Base-by-base conservation (phyloP, 805 yeast species). In the Myxozyma nipponensis region DNA sequence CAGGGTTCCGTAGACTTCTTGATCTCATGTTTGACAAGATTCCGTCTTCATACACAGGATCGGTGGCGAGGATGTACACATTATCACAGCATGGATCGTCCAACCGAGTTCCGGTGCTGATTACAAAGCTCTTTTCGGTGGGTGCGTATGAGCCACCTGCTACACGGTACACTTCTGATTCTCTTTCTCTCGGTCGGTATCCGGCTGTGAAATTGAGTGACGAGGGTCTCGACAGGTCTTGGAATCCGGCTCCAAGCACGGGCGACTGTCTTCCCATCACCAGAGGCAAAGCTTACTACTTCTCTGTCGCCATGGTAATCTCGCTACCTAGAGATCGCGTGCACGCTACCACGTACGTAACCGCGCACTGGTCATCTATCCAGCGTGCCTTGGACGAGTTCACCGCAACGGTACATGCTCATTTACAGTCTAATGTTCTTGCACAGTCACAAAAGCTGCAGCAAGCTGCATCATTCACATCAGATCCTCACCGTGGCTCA, bases 381-480 rank as follows among this genome's bases (percentile, higher is more conserved):
- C n/a, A 13, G 32, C 36, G 44, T 9, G 34, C 44, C 10, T 21
- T 41, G 23, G 44, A 41, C 25, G 44, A 41, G 36, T 41, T 41
- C 13, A n/a, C 36, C 10, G 10, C 35, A 18, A 25, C 25, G 13
- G 44, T 41, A 17, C 36, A 41, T 41, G 21, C 36, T 9, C 22
- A 41, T 21, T 35, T 41, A 13, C 44, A 35, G 19, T n/a, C 15
- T n/a, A n/a, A 13, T 7, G 19, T 35, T 35, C 21, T 7, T n/a
- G 15, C 38, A 13, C 38, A 35, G 19, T 35, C 38, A 18, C 15
- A 35, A 17, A 35, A 13, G 21, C 19, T 35, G 6, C 19, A 10
- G 6, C 21, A 7, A n/a, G 15, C 38, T 6, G 15, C 21, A 6
- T 35, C 38, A 18, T 35, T n/a, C 15, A 35, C 39, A 21, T 37